Evolutionary conservation across 2,329 filamentous ascomycete species (phyloP).

Genomic region (Cercospora zeae-maydis): DNA sequence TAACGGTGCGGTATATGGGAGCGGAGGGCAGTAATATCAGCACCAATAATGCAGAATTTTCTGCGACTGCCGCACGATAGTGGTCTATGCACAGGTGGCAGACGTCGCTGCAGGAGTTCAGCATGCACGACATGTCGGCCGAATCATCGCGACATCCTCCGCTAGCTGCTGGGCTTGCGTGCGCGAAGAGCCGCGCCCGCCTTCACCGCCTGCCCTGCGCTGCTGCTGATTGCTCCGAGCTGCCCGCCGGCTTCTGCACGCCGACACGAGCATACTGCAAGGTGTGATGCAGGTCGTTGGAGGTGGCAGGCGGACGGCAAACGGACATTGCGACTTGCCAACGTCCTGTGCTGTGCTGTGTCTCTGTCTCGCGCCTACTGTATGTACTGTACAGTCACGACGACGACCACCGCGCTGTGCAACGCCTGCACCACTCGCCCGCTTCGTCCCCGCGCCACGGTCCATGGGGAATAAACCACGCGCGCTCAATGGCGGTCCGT

Average conservation of each 20-base stretch:
- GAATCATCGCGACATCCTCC: not conserved
- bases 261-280: not conserved
- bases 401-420: not conserved
- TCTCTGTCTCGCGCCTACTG: not conserved
- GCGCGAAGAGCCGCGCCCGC: conserved; percentile 7
- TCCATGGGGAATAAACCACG: conserved; percentile 4
- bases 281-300: not conserved
- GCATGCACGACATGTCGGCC: conserved; percentile 6
- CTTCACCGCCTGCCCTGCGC: conserved; percentile 10
- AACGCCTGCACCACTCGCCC: not conserved
- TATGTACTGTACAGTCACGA: not conserved
- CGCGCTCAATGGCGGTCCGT: not conserved
- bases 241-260: not conserved
- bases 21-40: not conserved
- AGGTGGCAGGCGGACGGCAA: not conserved
- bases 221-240: conserved; percentile 8
- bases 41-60: conserved; percentile 1
- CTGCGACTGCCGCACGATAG: not conserved
- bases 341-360: not conserved
- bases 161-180: not conserved
- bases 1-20: not conserved
- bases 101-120: not conserved
- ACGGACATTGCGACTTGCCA: not conserved
- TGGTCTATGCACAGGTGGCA: not conserved
- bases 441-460: not conserved